A percentile compares a stretch with the other conserved stretches of the same genome.
These are phyloP conservation scores for Phytophthora pistaciae DNA, from an alignment of 352 stramenopile species.

Conservation along the genomic window DNA sequence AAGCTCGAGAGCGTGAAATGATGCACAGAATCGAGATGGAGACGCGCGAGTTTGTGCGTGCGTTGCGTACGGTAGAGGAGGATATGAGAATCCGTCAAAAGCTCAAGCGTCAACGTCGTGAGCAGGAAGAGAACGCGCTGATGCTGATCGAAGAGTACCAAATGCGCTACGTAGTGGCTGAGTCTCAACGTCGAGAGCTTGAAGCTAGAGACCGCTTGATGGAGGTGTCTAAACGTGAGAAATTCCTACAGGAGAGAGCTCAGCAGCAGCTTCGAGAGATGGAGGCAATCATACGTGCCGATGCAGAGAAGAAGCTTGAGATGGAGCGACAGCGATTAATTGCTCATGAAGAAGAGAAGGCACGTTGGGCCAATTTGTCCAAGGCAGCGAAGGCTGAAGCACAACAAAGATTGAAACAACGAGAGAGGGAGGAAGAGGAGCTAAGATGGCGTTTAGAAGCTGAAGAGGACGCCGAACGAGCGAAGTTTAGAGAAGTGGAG, in stretches of 20 bases:
- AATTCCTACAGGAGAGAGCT: conserved; percentile 40
- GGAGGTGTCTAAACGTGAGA: conserved; percentile 49
- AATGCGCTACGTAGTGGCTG: conserved; percentile 57
- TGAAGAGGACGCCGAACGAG: conserved; percentile 13
- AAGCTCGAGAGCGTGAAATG: conserved; percentile 36
- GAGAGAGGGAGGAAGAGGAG: conserved; percentile 32
- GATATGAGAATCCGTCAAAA: conserved; percentile 45
- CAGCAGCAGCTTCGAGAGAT: conserved; percentile 42
- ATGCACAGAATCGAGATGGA: conserved; percentile 63
- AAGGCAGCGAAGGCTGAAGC: conserved; percentile 27
- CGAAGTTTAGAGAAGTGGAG: conserved; percentile 1
- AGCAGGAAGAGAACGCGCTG: conserved; percentile 52
- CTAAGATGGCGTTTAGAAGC: conserved; percentile 25
- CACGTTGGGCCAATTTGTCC: conserved; percentile 24
- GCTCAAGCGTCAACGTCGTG: conserved; percentile 38
- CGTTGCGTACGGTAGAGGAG: conserved; percentile 38
- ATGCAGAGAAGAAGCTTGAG: conserved; percentile 40
- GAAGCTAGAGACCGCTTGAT: conserved; percentile 37
- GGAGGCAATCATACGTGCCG: conserved; percentile 20
- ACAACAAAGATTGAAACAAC: conserved; percentile 22
- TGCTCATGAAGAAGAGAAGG: conserved; percentile 33
- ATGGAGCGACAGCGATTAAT: conserved; percentile 35
- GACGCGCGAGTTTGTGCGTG: conserved; percentile 56
- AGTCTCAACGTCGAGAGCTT: conserved; percentile 44
- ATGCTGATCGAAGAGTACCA: conserved; percentile 75